phyloP scores from a whole-genome alignment of 192 early-diverging fungal genomes.

The Rhizophagus sp. region DNA sequence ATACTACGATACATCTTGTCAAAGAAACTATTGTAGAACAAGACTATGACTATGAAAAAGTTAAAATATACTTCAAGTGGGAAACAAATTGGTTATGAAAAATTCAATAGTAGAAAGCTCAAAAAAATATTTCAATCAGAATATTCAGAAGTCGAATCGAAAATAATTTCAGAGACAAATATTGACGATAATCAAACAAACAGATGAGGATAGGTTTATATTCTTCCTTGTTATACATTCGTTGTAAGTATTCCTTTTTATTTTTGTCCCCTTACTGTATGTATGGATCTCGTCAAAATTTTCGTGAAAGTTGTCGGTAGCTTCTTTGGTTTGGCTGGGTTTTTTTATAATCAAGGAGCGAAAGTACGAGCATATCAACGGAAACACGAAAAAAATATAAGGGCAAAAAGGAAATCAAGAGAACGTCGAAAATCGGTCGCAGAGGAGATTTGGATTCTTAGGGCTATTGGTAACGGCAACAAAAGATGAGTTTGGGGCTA shows the following conservation, averaged over 20 bases:
- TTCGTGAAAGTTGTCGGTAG: no score
- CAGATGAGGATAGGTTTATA: slow-evolving; percentile 16
- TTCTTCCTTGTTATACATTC: no score
- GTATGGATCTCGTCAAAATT: no score
- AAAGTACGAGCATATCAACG: no score
- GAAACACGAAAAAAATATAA: no score
- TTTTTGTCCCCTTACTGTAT: no score
- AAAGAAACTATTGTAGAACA: not conserved
- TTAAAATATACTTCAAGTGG: not conserved
- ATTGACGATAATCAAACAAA: slow-evolving; percentile 22
- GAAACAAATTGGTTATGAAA: not conserved
- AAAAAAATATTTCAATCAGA: not conserved
- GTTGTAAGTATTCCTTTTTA: no score
- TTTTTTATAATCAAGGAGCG: no score
- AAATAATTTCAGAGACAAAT: slow-evolving; percentile 18
- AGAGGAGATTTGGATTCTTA: no score
- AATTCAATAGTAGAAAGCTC: slow-evolving; percentile 18
- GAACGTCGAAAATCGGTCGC: no score
- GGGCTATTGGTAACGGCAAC: not conserved
- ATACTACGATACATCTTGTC: slow-evolving; percentile 18
- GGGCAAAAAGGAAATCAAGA: no score
- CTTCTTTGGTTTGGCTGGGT: no score
- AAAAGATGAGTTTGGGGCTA: not conserved
- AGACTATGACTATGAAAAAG: not conserved
- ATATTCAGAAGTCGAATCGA: not conserved